phyloP scores from a whole-genome alignment of 352 stramenopile genomes.

The Phytophthora cajani region DNA sequence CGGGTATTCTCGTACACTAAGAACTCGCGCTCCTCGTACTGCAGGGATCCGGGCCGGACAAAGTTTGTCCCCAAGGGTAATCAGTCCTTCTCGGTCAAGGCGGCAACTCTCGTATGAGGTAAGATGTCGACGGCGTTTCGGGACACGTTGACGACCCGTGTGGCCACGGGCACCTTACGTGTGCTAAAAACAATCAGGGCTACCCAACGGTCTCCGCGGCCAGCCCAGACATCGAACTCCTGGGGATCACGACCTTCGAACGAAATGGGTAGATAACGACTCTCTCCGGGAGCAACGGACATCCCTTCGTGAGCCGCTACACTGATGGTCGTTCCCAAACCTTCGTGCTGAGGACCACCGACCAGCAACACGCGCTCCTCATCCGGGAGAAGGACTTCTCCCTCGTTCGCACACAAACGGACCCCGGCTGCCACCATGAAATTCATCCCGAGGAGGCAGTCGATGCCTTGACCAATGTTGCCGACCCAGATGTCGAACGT shows the following conservation, averaged over 20 bases:
- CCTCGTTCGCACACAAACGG: neutral
- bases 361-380: conserved; percentile 1
- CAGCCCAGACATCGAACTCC: neutral
- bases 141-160: conserved; percentile 2
- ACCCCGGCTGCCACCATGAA: neutral
- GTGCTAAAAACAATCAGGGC: neutral
- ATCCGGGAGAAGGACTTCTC: neutral
- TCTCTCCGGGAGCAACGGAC: neutral
- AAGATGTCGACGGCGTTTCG: neutral
- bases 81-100: neutral
- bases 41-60: neutral
- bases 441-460: neutral
- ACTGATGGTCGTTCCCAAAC: neutral
- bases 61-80: conserved; percentile 9
- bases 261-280: neutral
- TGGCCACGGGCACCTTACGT: neutral
- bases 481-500: conserved; percentile 28
- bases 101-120: neutral
- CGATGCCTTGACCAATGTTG: conserved; percentile 19
- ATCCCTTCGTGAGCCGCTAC: neutral
- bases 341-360: neutral
- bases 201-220: neutral
- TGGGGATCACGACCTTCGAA: neutral
- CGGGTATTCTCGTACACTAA: conserved; percentile 4
- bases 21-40: conserved; percentile 4